These are phyloP conservation scores for Xerocomellus chrysenteron DNA, from an alignment of 768 basidiomycete genomes.

Conservation along the genomic window DNA sequence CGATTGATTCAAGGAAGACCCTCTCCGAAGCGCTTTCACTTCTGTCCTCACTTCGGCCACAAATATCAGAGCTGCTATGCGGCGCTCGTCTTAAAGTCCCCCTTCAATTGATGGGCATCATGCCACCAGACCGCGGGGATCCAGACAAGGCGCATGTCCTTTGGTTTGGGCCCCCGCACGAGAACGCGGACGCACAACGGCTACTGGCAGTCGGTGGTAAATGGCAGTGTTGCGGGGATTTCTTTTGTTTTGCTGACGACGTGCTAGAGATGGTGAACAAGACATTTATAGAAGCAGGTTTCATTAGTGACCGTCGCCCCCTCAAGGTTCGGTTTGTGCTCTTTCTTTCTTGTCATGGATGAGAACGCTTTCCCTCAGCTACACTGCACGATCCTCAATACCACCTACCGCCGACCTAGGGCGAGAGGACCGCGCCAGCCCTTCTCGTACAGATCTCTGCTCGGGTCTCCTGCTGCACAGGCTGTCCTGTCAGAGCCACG, in stretches of 20 bases:
- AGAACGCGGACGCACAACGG: constrained; percentile 30
- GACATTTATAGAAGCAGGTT: constrained; percentile 42
- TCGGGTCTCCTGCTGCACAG: constrained; percentile 28
- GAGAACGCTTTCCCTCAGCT: constrained; percentile 29
- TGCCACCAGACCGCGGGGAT: constrained; percentile 40
- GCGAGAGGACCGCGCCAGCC: constrained; percentile 31
- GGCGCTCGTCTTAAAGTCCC: constrained; percentile 36
- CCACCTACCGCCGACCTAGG: constrained; percentile 41
- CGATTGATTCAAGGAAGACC: constrained; percentile 23
- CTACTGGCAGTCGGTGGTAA: constrained; percentile 38
- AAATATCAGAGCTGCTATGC: constrained; percentile 42
- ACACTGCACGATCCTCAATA: constrained; percentile 53
- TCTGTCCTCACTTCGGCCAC: constrained; percentile 36
- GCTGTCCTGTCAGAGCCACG: constrained; percentile 1
- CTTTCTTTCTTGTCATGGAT: not conserved
- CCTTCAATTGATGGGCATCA: constrained; percentile 50
- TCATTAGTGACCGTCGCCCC: constrained; percentile 46
- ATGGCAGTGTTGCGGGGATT: constrained; percentile 1
- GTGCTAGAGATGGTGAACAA: constrained; percentile 41
- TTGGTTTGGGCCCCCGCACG: constrained; percentile 48
- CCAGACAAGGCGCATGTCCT: constrained; percentile 51
- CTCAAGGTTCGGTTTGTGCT: constrained; percentile 42
- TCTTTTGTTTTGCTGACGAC: constrained; percentile 4
- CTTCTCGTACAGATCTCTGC: constrained; percentile 42
- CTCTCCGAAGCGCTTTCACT: constrained; percentile 44